A percentile compares a stretch with the other conserved stretches of the same genome.
These are phyloP conservation scores for Aspergillus sp. DNA, from an alignment of 2,329 filamentous ascomycete species.

Conservation along the genomic window DNA sequence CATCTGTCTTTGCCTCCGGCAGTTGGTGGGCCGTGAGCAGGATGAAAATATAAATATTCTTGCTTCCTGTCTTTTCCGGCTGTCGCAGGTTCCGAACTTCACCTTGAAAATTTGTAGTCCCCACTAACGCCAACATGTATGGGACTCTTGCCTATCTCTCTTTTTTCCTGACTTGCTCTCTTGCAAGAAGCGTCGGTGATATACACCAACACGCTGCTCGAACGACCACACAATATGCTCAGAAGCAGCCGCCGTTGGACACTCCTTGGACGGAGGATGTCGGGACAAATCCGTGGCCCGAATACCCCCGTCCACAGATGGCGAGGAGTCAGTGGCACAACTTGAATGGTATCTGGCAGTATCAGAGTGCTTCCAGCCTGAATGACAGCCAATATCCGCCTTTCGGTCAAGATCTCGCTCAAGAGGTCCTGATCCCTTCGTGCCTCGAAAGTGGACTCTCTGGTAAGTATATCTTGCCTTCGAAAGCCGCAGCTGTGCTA, in stretches of 20 bases:
- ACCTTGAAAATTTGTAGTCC: neutral
- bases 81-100: neutral
- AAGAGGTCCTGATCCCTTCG: constrained; percentile 55
- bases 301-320: constrained; percentile 52
- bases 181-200: neutral
- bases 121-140: neutral
- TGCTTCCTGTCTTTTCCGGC: neutral
- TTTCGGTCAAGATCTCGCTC: constrained; percentile 44
- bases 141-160: neutral
- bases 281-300: constrained; percentile 53
- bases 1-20: neutral
- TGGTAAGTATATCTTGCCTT: neutral
- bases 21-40: neutral
- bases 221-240: constrained; percentile 35
- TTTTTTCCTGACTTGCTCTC: neutral
- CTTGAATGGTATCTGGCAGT: constrained; percentile 53
- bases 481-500: neutral
- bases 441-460: constrained; percentile 58
- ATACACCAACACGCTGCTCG: neutral
- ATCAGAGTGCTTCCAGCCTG: constrained; percentile 42
- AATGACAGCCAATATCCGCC: constrained; percentile 48
- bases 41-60: neutral
- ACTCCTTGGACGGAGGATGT: constrained; percentile 51
- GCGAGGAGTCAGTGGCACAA: constrained; percentile 52
- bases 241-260: constrained; percentile 44